Base-by-base conservation (phyloP, 1,139 yeast genomes). In the Suhomyces wounanorum region DNA sequence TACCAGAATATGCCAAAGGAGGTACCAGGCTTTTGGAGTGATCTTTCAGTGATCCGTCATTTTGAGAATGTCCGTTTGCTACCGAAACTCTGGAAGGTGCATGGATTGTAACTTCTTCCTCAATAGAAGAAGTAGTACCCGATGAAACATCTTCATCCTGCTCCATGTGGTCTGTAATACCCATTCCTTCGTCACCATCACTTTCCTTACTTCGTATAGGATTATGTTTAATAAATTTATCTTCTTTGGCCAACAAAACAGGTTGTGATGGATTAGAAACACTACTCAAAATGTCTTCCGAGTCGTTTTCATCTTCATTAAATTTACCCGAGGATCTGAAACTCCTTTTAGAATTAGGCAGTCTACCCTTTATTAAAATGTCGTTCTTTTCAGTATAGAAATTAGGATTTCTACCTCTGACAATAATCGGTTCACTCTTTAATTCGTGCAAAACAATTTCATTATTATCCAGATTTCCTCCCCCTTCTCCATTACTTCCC, bases 351-450 rank as follows among this genome's bases (percentile, higher is more conserved):
- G 53, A 50, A n/a, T 50, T 49, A 8, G 56, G 54, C 28, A 55
- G 48, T 42, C 66, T 55, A 9, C 63, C 58, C 47, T 59, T 58
- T 52, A 75, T 71, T 49, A 75, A 59, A 26, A 82, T 65, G 59
- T 83, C 85, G 43, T 79, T 79, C 52, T 84, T 67, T 53, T 82
- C 84, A 26, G 78, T 75, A 59, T 84, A 84, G 58, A 84, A 84
- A 26, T 83, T 74, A 3, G 89, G 89, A 58, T 84, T 84, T 52
- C 89, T 67, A 3, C 89, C 89, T 53, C 89, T 67, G 3, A 84
- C 89, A 31, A 83, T 81, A 6, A 84, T 79, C 1, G 87, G 87
- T 16, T 60, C 75, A 59, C 79, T 75, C 8, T 59, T 61, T 30
- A 75, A 54, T 50, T 74, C 79, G 46, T 64, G 61, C 30, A 74